Evolutionary conservation across 2,329 filamentous ascomycete species (phyloP).

Genomic region (Lizonia empirigonia): DNA sequence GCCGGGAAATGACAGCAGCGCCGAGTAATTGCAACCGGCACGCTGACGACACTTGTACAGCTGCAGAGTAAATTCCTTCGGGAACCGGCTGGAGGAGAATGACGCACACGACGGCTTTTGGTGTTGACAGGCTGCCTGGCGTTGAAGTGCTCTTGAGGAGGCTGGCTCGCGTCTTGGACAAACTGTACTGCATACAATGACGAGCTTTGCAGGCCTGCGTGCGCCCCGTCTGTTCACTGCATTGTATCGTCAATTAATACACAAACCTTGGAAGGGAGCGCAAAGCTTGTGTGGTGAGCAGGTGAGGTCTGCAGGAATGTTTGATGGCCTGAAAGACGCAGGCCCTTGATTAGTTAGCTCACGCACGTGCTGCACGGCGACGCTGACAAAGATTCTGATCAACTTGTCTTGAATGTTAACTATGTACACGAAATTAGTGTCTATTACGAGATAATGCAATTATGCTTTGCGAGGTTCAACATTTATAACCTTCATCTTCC

Average conservation of each 20-base stretch:
- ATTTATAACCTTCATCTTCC: not conserved
- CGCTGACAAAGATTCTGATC: not conserved
- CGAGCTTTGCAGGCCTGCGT: constrained; percentile 4
- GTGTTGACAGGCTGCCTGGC: constrained; percentile 4
- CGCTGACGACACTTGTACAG: constrained; percentile 6
- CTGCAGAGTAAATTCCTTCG: constrained; percentile 4
- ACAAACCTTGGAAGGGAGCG: constrained; percentile 6
- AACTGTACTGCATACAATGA: constrained; percentile 1
- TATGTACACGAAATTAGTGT: not conserved
- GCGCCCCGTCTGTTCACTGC: constrained; percentile 6
- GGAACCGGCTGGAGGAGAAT: not conserved
- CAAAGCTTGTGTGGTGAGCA: constrained; percentile 13
- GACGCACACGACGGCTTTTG: constrained; percentile 8
- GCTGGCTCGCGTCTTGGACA: constrained; percentile 7
- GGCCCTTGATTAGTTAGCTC: too few relatives aligned
- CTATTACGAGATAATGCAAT: not conserved
- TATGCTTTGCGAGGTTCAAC: not conserved
- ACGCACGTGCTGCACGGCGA: not conserved
- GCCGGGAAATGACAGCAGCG: constrained; percentile 15
- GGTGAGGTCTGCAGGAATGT: constrained; percentile 14
- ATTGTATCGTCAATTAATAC: constrained; percentile 11
- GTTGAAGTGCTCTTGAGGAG: constrained; percentile 8
- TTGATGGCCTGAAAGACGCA: constrained; percentile 8
- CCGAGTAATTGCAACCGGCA: constrained; percentile 13
- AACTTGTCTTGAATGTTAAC: not conserved